phyloP scores from a whole-genome alignment of 306 rosid species.

The Gillenia trifoliata region DNA sequence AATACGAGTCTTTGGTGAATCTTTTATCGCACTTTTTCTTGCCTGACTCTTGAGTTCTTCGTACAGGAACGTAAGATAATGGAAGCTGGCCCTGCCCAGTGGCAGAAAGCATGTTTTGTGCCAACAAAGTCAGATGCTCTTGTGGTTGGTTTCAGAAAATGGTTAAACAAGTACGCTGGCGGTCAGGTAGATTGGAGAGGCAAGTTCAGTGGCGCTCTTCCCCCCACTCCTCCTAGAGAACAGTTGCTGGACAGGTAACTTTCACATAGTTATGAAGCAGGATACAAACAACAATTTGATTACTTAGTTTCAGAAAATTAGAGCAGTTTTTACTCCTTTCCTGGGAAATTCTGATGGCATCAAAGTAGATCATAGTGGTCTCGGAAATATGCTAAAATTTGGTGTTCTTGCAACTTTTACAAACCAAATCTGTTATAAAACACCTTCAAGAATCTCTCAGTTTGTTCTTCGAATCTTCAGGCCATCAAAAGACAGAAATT shows the following conservation, averaged over 20 bases:
- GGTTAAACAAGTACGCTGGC: slow-evolving; percentile 77
- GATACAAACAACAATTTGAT: slow-evolving; percentile 8
- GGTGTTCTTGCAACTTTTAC: background rate
- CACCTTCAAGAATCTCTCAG: background rate
- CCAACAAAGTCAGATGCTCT: slow-evolving; percentile 83
- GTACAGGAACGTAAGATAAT: slow-evolving; percentile 58
- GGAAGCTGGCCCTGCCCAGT: slow-evolving; percentile 53
- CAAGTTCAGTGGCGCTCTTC: slow-evolving; percentile 62
- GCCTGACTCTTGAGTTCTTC: slow-evolving; percentile 17
- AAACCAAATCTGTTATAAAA: background rate
- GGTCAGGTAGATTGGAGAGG: slow-evolving; percentile 89
- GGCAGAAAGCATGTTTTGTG: slow-evolving; percentile 85
- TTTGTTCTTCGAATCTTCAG: background rate
- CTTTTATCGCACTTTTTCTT: background rate
- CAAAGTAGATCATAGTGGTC: background rate
- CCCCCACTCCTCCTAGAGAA: slow-evolving; percentile 78
- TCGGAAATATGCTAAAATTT: background rate
- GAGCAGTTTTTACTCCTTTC: background rate
- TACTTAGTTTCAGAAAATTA: background rate
- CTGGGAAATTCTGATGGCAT: background rate
- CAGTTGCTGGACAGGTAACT: slow-evolving; percentile 80
- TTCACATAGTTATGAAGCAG: background rate
- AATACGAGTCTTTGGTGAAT: background rate
- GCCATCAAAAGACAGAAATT: background rate
- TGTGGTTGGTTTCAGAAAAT: slow-evolving; percentile 75